Evolutionary conservation across 768 basidiomycete species (phyloP), one percentile per base, ranked within the genome.

Genomic region (Leucogyrophana mollusca): DNA sequence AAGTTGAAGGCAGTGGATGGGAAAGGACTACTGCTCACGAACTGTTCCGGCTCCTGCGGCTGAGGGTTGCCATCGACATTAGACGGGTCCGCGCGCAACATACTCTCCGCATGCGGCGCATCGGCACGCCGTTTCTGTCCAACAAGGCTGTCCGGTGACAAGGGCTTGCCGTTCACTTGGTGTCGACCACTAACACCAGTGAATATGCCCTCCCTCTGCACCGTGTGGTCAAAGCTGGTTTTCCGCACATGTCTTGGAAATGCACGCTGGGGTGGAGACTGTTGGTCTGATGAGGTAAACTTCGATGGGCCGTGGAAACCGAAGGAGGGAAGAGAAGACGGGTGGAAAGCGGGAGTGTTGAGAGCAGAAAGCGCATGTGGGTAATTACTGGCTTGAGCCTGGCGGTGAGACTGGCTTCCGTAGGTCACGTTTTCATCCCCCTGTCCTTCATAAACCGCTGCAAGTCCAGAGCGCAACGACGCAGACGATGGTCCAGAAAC

Each of bases 191-290:
- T 77, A 40, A 80, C 66, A 34, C 78, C 79, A 23, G 71, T 59
- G 48, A 82, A 70, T 45, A 84, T 76, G 30, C 76, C 80, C 50
- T 85, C 82, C 53, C 78, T 80, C 30, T 79, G 77, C 33, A 94
- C 85, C 3, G 93, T 94, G 67, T 94, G 93, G 65, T 96, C 93
- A 64, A 94, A 95, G 66, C 90, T 93, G 37, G 93, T 91, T 74
- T 96, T 96, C 51, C 93, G 81, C 48, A 92, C 90, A 65, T 88
- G 87, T 49, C 86, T 80, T 43, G 93, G 90, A 61, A 93, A 90
- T 23, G 76, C 67, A 52, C 76, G 82, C 54, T 74, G 58, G 51
- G 69, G 69, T 41, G 64, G 57, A 48, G 69, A 57, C 10, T 54
- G 53, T 20, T 59, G 55, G 55, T 64, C 51, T 50, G 74, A 53